These are phyloP conservation scores for Sporothrix globosa DNA, from an alignment of 2,329 filamentous ascomycete species.

Conservation along the genomic window DNA sequence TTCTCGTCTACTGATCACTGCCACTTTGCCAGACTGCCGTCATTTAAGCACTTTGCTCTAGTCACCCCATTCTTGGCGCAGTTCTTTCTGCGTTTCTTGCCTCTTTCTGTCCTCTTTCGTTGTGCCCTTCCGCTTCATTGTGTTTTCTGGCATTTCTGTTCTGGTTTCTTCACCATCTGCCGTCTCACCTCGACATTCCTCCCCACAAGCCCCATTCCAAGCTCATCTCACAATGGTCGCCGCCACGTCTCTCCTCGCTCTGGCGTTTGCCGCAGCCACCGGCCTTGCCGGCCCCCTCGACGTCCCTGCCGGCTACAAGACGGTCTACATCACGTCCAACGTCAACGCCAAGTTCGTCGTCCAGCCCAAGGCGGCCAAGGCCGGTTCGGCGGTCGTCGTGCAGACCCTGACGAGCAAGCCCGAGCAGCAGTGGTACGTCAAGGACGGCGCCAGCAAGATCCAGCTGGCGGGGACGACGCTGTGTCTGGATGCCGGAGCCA, in stretches of 20 bases:
- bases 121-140: too few relatives aligned
- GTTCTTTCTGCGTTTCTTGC: too few relatives aligned
- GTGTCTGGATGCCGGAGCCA: slow-evolving; percentile 48
- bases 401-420: slow-evolving; percentile 43
- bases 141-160: neutral
- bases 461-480: slow-evolving; percentile 46
- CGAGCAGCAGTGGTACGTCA: slow-evolving; percentile 50
- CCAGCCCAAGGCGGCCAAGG: slow-evolving; percentile 43
- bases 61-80: too few relatives aligned
- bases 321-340: slow-evolving; percentile 47
- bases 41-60: too few relatives aligned
- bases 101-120: too few relatives aligned
- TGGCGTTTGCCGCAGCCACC: slow-evolving; percentile 40
- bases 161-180: neutral
- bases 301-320: slow-evolving; percentile 45
- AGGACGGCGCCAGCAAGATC: slow-evolving; percentile 43
- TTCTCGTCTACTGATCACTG: too few relatives aligned
- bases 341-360: slow-evolving; percentile 49
- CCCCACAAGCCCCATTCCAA: neutral
- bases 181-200: neutral
- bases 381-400: slow-evolving; percentile 45
- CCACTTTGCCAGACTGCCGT: too few relatives aligned
- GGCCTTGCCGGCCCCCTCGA: slow-evolving; percentile 44
- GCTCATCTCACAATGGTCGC: slow-evolving; percentile 19
- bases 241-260: slow-evolving; percentile 38